phyloP scores from a whole-genome alignment of 2,329 filamentous ascomycete species.

The Dactylellina leptospora region DNA sequence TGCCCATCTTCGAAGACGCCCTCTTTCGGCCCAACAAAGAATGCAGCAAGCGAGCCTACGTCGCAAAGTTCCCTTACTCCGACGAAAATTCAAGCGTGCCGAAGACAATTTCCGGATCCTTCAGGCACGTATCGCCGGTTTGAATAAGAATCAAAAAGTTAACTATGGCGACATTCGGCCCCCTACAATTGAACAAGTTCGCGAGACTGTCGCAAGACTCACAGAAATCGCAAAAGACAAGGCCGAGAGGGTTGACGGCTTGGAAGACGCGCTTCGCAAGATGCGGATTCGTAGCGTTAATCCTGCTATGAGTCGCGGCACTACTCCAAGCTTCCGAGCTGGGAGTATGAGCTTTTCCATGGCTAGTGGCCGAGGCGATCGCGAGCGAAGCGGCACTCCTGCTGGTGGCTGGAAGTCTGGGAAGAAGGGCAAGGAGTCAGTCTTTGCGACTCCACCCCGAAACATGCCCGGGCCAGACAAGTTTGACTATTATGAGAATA shows the following conservation, averaged over 20 bases:
- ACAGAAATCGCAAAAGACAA: conserved; percentile 47
- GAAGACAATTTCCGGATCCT: conserved; percentile 44
- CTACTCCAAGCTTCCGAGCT: conserved; percentile 49
- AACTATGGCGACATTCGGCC: conserved; percentile 48
- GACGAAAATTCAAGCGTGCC: conserved; percentile 36
- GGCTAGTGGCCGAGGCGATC: conserved; percentile 13
- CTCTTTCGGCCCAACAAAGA: conserved; percentile 43
- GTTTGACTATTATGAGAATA: conserved; percentile 51
- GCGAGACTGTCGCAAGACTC: conserved; percentile 40
- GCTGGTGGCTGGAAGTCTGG: conserved; percentile 26
- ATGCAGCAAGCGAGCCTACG: conserved; percentile 47
- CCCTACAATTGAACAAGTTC: conserved; percentile 47
- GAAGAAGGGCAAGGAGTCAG: conserved; percentile 29
- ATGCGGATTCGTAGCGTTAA: conserved; percentile 47
- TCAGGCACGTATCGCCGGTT: conserved; percentile 38
- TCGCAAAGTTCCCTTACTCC: conserved; percentile 37
- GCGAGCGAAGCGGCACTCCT: conserved; percentile 32
- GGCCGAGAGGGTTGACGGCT: conserved; percentile 32
- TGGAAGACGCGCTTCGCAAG: conserved; percentile 45
- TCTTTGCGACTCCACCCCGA: conserved; percentile 26
- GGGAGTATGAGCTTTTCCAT: conserved; percentile 38
- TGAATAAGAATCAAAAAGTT: conserved; percentile 43
- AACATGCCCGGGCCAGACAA: conserved; percentile 48
- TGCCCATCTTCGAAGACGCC: conserved; percentile 31
- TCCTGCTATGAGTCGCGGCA: conserved; percentile 48